Evolutionary conservation across 306 rosid genomes (phyloP).

Genomic region (Medicago truncatula): DNA sequence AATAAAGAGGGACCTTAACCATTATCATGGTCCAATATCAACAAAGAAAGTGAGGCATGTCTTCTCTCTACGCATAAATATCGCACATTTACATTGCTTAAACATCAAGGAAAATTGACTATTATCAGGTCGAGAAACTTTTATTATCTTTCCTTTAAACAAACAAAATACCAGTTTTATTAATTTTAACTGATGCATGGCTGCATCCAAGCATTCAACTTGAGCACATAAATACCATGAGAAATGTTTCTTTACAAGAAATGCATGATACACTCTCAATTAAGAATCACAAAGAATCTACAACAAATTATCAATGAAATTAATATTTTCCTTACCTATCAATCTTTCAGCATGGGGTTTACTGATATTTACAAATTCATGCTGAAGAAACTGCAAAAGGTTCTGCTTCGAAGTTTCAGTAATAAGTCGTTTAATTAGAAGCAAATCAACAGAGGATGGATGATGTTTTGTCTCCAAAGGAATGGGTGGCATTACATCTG

Average conservation of each 20-base stretch:
- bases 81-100: constrained; percentile 13
- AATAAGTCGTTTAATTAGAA: constrained; percentile 86
- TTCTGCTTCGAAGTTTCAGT: constrained; percentile 84
- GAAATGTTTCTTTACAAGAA: constrained; percentile 12
- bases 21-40: constrained; percentile 29
- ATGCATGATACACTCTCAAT: not conserved
- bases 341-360: constrained; percentile 88
- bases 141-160: constrained; percentile 17
- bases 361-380: constrained; percentile 85
- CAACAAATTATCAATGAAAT: constrained; percentile 12
- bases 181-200: constrained; percentile 11
- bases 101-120: not conserved
- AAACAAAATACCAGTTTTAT: constrained; percentile 10
- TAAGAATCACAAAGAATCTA: constrained; percentile 25
- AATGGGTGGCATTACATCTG: constrained; percentile 96
- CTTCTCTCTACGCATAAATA: constrained; percentile 31
- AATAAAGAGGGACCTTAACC: constrained; percentile 25
- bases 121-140: constrained; percentile 25
- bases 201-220: constrained; percentile 17
- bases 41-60: constrained; percentile 2
- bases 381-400: constrained; percentile 94
- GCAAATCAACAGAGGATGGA: constrained; percentile 90
- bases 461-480: constrained; percentile 96
- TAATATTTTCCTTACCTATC: constrained; percentile 63
- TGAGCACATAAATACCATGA: not conserved